Conservation (phyloP, 1,284 basidiomycete genomes). For the Leccinum subfulvum region DNA sequence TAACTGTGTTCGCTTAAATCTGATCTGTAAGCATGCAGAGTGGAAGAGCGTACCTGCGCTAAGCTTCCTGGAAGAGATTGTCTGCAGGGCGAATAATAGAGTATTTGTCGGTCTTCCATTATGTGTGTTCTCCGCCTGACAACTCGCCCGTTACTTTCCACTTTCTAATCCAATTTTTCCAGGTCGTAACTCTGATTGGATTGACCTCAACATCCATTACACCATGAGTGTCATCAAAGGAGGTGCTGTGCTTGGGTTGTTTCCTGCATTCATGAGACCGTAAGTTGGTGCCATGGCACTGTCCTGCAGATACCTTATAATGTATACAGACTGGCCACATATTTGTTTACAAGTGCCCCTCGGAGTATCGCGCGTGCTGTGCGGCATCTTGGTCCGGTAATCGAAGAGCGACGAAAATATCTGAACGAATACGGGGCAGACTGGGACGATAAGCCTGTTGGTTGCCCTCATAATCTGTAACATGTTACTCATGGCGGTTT, state of each 20-base stretch:
- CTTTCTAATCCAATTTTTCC: not conserved
- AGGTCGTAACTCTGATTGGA: constrained; percentile 44
- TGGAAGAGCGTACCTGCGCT: constrained; percentile 30
- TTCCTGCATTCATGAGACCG: constrained; percentile 42
- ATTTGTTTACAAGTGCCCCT: not conserved
- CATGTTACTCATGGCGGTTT: constrained; percentile 5
- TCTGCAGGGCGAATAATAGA: constrained; percentile 37
- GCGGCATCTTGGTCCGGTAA: constrained; percentile 35
- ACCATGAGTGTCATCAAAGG: constrained; percentile 32
- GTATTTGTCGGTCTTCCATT: constrained; percentile 41
- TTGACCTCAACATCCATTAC: constrained; percentile 35
- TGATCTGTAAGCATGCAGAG: constrained; percentile 20
- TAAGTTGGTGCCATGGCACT: constrained; percentile 20
- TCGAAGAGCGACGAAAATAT: constrained; percentile 37
- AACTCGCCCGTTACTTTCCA: not conserved
- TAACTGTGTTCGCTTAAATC: not conserved
- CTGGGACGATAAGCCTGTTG: constrained; percentile 40
- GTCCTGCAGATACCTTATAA: fast-evolving
- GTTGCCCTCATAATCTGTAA: constrained; percentile 5
- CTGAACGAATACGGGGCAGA: constrained; percentile 33
- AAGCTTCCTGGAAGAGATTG: constrained; percentile 21
- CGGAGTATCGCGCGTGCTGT: constrained; percentile 7
- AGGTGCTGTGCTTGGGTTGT: constrained; percentile 30
- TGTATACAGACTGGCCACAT: constrained; percentile 1
- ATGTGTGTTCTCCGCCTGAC: constrained; percentile 29